A percentile compares a stretch with the other conserved stretches of the same genome.
phyloP scores from a whole-genome alignment of 495 filamentous ascomycete genomes.

The Letharia lupina region DNA sequence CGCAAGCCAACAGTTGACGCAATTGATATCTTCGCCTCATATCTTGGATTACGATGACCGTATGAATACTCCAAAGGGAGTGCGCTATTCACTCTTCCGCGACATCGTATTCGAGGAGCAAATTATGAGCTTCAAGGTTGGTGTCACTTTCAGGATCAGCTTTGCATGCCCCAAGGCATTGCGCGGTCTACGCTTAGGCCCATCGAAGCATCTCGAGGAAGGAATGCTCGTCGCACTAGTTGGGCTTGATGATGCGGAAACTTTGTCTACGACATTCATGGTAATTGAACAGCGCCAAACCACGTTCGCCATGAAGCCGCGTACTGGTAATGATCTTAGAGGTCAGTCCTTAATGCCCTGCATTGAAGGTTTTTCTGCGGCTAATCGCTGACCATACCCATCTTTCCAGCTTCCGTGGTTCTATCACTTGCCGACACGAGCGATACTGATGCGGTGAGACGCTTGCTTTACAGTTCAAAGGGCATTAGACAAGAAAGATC shows the following conservation, averaged over 20 bases:
- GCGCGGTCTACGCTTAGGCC: constrained; percentile 18
- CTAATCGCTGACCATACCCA: neutral
- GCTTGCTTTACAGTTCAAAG: constrained; percentile 19
- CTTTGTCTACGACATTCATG: constrained; percentile 26
- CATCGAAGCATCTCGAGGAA: constrained; percentile 23
- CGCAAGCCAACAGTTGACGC: constrained; percentile 22
- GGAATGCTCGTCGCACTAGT: constrained; percentile 29
- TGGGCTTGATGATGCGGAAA: constrained; percentile 18
- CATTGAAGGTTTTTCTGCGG: neutral
- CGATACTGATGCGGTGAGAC: constrained; percentile 19
- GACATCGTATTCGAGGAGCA: constrained; percentile 24
- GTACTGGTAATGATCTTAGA: constrained; percentile 24
- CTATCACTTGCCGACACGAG: constrained; percentile 21
- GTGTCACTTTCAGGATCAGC: constrained; percentile 19
- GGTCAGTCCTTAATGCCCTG: constrained; percentile 10
- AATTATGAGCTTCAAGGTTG: constrained; percentile 17
- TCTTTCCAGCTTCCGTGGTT: constrained; percentile 16
- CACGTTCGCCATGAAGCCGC: constrained; percentile 24
- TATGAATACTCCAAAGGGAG: constrained; percentile 18
- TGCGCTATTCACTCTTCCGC: constrained; percentile 24
- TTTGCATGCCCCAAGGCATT: constrained; percentile 25
- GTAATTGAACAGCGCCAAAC: constrained; percentile 23
- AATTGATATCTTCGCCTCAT: neutral
- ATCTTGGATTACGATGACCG: constrained; percentile 22
- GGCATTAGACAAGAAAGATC: constrained; percentile 17